Conservation (phyloP, 139 green algal genomes). For the Haematococcus lacustris region DNA sequence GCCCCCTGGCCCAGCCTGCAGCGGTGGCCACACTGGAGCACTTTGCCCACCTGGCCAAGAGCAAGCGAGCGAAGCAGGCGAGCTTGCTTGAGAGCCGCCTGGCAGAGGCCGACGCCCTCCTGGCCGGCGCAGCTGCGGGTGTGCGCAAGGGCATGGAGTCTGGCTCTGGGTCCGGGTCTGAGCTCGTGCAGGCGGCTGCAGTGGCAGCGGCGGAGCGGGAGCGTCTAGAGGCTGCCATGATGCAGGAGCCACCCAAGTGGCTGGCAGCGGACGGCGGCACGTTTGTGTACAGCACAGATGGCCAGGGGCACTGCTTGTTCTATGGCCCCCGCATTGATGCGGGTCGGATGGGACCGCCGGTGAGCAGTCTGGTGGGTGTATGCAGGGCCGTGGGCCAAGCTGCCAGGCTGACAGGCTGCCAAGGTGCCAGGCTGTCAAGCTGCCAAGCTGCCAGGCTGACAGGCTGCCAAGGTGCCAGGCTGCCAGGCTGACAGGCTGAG, state of each 20-base stretch:
- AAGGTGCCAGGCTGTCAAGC: background rate
- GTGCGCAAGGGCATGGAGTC: too few species aligned
- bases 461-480: background rate
- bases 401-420: background rate
- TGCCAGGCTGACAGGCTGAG: background rate
- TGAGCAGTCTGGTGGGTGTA: too few species aligned
- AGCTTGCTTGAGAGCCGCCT: background rate
- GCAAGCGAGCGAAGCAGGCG: background rate
- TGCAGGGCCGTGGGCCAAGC: too few species aligned
- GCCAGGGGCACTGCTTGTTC: conserved; percentile 32
- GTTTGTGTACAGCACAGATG: conserved; percentile 30
- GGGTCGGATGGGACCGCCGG: background rate
- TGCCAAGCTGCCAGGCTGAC: background rate
- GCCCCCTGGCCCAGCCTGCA: background rate
- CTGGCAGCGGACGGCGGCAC: too few species aligned
- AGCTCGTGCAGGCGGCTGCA: too few species aligned
- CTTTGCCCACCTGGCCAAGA: conserved; percentile 3
- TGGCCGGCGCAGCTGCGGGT: too few species aligned
- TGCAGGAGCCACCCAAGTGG: too few species aligned
- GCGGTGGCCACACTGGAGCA: conserved; percentile 24
- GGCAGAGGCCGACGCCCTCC: too few species aligned
- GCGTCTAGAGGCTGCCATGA: too few species aligned
- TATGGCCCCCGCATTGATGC: conserved; percentile 20
- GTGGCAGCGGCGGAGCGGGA: too few species aligned
- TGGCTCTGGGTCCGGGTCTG: too few species aligned